Evolutionary conservation across 345 rosid genomes (phyloP).

Genomic region (Eucalyptus lansdowneana): DNA sequence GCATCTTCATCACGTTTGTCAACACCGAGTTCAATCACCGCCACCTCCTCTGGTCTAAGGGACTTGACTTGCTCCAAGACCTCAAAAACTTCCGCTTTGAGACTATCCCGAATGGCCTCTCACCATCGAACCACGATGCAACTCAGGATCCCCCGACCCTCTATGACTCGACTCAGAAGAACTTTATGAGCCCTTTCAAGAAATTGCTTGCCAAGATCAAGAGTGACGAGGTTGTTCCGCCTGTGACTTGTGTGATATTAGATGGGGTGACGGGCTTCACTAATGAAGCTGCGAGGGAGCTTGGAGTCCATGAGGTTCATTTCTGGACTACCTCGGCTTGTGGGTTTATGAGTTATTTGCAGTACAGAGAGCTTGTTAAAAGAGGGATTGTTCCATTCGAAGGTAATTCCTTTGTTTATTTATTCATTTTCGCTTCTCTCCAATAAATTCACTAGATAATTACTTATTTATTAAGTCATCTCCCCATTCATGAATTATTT

Average conservation of each 20-base stretch:
- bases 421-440: not conserved
- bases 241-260: constrained; percentile 9
- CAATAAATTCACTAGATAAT: not conserved
- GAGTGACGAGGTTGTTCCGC: not conserved
- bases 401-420: not conserved
- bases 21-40: constrained; percentile 11
- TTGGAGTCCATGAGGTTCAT: constrained; percentile 8
- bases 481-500: not conserved
- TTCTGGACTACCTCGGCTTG: constrained; percentile 26
- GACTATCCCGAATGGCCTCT: constrained; percentile 14
- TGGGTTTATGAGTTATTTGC: constrained; percentile 13
- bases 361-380: constrained; percentile 5
- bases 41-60: constrained; percentile 4
- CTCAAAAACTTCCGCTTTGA: not conserved
- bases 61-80: not conserved
- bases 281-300: constrained; percentile 2
- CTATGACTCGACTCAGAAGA: not conserved
- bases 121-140: not conserved
- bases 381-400: constrained; percentile 16
- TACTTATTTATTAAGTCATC: not conserved
- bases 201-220: constrained; percentile 3
- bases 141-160: not conserved
- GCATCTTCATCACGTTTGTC: constrained; percentile 21
- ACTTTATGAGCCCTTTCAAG: constrained; percentile 3
- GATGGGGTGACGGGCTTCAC: constrained; percentile 8